A percentile compares a stretch with the other conserved stretches of the same genome.
Evolutionary conservation across 257 asterid species (phyloP).

Genomic region (Gentiana macrophylla): DNA sequence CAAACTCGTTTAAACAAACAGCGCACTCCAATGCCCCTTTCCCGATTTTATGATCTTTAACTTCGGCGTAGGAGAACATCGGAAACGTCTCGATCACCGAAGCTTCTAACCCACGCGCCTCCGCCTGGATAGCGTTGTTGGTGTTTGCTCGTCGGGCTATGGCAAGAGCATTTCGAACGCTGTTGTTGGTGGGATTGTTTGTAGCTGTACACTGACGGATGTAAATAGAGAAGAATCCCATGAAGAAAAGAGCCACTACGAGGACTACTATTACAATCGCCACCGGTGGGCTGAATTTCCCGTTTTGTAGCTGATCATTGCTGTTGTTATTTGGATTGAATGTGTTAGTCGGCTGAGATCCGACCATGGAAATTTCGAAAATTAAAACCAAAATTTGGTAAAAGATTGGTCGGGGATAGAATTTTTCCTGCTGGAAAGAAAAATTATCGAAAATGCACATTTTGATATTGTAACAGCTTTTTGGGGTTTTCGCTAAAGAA

Average conservation of each 20-base stretch:
- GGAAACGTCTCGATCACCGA: slow-evolving; percentile 64
- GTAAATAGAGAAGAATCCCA: slow-evolving; percentile 79
- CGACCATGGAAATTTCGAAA: slow-evolving; percentile 4
- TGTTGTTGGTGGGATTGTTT: not conserved
- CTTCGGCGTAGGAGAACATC: slow-evolving; percentile 71
- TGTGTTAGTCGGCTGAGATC: slow-evolving; percentile 31
- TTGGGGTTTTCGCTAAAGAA: too few relatives aligned
- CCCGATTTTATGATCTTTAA: slow-evolving; percentile 74
- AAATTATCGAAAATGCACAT: too few relatives aligned
- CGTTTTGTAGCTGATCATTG: not conserved
- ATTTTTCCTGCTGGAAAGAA: too few relatives aligned
- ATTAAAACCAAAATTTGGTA: too few relatives aligned
- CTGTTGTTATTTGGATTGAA: not conserved
- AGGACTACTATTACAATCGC: slow-evolving; percentile 66
- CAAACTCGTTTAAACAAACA: slow-evolving; percentile 77
- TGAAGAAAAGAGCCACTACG: slow-evolving; percentile 57
- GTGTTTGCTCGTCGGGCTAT: not conserved
- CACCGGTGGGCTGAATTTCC: slow-evolving; percentile 65
- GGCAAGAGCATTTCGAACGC: not conserved
- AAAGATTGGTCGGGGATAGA: too few relatives aligned
- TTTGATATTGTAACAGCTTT: too few relatives aligned
- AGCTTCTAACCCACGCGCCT: slow-evolving; percentile 51
- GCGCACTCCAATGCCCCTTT: slow-evolving; percentile 83
- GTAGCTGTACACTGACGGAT: slow-evolving; percentile 58
- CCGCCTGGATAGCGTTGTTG: not conserved